phyloP scores from a whole-genome alignment of 805 yeast genomes.

The Saturnispora saitoi region DNA sequence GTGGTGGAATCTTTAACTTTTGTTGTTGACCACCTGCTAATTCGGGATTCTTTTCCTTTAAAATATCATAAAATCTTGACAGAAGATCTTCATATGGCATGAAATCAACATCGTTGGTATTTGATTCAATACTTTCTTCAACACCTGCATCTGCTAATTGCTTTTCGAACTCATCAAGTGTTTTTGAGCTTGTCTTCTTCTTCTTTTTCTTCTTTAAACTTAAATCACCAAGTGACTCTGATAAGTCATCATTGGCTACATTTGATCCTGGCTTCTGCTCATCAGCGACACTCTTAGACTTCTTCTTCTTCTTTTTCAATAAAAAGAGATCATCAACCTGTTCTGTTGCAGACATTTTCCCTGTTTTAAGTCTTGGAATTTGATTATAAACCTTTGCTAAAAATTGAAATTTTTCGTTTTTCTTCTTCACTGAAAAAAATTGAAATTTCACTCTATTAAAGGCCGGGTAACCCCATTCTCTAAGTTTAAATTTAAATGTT shows the following conservation, averaged over 20 bases:
- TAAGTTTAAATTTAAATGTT: too few species aligned
- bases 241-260: slow-evolving; percentile 33
- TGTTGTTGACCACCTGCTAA: slow-evolving; percentile 94
- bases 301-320: slow-evolving; percentile 73
- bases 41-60: slow-evolving; percentile 94
- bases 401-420: not conserved
- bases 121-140: slow-evolving; percentile 33
- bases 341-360: slow-evolving; percentile 26
- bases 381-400: too few species aligned
- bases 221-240: slow-evolving; percentile 61
- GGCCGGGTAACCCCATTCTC: not conserved
- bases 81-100: slow-evolving; percentile 66
- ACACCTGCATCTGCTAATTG: slow-evolving; percentile 88
- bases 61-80: slow-evolving; percentile 74
- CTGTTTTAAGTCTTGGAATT: not conserved
- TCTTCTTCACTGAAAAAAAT: not conserved
- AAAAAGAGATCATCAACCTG: slow-evolving; percentile 68
- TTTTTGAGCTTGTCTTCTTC: slow-evolving; percentile 68
- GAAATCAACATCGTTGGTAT: slow-evolving; percentile 40
- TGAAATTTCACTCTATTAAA: not conserved
- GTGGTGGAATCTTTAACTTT: slow-evolving; percentile 95
- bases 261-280: slow-evolving; percentile 21
- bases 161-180: slow-evolving; percentile 76
- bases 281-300: slow-evolving; percentile 31
- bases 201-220: slow-evolving; percentile 69